Evolutionary conservation across 2,329 filamentous ascomycete species (phyloP).

Genomic region (Drechslerella stenobrocha): DNA sequence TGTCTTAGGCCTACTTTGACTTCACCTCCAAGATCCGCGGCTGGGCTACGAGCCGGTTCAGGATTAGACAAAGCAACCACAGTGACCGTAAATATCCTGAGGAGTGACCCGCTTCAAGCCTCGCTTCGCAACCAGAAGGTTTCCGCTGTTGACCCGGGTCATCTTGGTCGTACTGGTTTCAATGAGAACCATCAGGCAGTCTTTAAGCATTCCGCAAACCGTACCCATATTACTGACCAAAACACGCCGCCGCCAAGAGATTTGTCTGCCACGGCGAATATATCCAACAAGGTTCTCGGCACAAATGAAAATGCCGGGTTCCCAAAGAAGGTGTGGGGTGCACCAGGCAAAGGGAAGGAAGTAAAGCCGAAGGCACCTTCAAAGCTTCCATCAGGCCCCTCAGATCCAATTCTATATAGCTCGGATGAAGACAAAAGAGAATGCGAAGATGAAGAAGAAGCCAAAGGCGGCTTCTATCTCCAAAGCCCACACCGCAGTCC

Average conservation of each 20-base stretch:
- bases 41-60: no score
- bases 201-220: background rate
- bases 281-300: background rate
- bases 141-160: background rate
- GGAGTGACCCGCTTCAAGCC: background rate
- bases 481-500: background rate
- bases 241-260: background rate
- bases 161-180: background rate
- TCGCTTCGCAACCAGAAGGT: background rate
- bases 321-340: no score
- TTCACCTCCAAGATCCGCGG: no score
- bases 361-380: no score
- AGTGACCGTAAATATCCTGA: slow-evolving; percentile 26
- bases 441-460: slow-evolving; percentile 1
- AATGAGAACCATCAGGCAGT: background rate
- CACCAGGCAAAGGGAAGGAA: no score
- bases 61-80: no score
- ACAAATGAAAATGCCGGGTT: background rate
- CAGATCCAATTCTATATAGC: no score
- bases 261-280: background rate
- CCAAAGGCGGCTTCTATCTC: background rate
- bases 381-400: no score
- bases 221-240: background rate
- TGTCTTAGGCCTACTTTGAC: no score
- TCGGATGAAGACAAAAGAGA: background rate